phyloP scores from a whole-genome alignment of 345 rosid species.

The Raphanus sativus region DNA sequence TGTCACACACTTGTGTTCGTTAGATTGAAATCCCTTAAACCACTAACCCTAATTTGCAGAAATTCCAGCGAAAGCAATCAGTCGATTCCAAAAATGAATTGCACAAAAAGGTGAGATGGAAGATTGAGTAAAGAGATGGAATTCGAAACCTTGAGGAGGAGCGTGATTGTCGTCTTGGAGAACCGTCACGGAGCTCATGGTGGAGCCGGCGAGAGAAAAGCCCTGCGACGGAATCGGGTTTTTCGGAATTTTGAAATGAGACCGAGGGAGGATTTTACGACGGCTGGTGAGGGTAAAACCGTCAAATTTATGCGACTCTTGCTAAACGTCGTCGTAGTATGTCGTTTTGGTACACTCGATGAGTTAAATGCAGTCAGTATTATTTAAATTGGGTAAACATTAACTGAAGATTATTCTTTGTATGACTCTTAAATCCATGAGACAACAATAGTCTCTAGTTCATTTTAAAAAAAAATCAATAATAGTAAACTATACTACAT shows the following conservation, averaged over 20 bases:
- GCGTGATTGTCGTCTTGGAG: constrained; percentile 3
- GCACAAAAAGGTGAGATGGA: neutral
- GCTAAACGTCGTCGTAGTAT: neutral
- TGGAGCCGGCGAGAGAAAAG: neutral
- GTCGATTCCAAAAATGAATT: too few species aligned
- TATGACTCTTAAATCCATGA: too few species aligned
- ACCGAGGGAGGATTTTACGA: neutral
- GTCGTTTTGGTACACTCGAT: neutral
- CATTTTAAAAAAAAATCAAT: too few species aligned
- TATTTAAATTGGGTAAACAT: too few species aligned
- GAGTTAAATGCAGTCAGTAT: too few species aligned
- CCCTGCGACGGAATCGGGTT: neutral
- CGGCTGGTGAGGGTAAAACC: neutral
- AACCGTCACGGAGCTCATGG: constrained; percentile 20
- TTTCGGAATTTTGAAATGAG: constrained; percentile 9
- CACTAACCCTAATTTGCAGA: neutral
- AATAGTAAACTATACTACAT: too few species aligned
- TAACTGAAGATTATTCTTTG: too few species aligned
- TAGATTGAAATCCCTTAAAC: neutral
- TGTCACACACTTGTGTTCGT: neutral
- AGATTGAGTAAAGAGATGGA: neutral
- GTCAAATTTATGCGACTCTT: neutral
- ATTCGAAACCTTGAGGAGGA: neutral
- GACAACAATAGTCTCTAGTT: too few species aligned
- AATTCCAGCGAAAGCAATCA: neutral